Evolutionary conservation across 2,329 filamentous ascomycete species (phyloP).

Genomic region (Thelonectria blattea): DNA sequence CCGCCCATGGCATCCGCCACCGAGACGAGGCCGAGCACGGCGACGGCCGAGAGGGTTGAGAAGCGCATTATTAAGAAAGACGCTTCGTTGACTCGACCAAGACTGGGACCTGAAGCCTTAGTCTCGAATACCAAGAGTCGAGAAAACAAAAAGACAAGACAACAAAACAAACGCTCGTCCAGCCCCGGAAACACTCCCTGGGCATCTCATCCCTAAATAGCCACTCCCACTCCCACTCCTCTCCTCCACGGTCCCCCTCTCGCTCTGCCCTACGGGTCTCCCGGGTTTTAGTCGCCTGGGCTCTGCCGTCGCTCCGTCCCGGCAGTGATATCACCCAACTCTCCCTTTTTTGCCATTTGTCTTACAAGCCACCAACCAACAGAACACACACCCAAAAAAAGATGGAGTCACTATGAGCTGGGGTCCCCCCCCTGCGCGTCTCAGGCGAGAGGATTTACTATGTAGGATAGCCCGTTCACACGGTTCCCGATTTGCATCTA

Average conservation of each 20-base stretch:
- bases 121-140: background rate
- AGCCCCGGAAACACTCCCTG: background rate
- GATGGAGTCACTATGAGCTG: background rate
- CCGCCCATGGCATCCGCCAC: conserved; percentile 28
- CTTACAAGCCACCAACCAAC: background rate
- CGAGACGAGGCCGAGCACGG: conserved; percentile 26
- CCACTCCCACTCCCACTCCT: background rate
- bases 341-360: background rate
- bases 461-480: conserved; percentile 10
- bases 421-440: conserved; percentile 1
- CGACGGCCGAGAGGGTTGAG: conserved; percentile 23
- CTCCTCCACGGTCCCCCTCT: background rate
- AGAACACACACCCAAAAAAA: no score
- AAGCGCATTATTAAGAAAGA: conserved; percentile 30
- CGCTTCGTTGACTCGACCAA: no score
- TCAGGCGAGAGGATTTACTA: conserved; percentile 10
- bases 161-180: background rate
- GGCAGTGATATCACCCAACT: background rate
- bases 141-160: background rate
- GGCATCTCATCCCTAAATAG: background rate
- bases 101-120: no score
- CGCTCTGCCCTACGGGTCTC: background rate
- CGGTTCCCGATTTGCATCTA: background rate
- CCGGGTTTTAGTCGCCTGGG: background rate
- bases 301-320: background rate